phyloP scores from a whole-genome alignment of 768 basidiomycete genomes.

The Clavulina sp. region DNA sequence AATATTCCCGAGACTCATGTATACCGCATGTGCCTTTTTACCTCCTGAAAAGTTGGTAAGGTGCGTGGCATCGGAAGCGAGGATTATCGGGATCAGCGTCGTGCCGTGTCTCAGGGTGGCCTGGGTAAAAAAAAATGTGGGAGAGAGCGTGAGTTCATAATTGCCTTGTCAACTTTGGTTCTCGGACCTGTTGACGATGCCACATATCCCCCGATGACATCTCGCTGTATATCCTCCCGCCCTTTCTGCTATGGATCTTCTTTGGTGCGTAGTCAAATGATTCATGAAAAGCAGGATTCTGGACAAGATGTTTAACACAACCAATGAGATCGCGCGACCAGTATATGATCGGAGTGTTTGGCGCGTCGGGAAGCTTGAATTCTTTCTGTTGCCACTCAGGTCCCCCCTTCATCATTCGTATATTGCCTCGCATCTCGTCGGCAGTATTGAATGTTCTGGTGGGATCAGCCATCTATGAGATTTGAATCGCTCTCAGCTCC shows the following conservation, averaged over 20 bases:
- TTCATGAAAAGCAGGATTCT: constrained; percentile 1
- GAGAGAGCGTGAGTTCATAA: not conserved
- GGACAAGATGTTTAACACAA: not conserved
- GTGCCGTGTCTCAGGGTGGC: constrained; percentile 11
- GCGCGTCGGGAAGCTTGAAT: not conserved
- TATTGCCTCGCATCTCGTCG: not conserved
- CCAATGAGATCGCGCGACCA: constrained; percentile 9
- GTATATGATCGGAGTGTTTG: constrained; percentile 10
- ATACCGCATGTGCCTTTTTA: constrained; percentile 30
- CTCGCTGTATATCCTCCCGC: not conserved
- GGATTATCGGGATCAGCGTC: constrained; percentile 27
- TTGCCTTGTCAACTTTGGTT: not conserved
- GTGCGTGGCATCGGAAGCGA: constrained; percentile 31
- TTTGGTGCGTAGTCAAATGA: not conserved
- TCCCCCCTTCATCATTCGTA: not conserved
- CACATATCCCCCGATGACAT: not conserved
- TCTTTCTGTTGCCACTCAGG: not conserved
- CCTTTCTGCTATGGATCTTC: not conserved
- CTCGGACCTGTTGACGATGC: not conserved
- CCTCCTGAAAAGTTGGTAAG: constrained; percentile 22
- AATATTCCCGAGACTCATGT: constrained; percentile 28
- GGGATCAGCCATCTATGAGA: too few relatives aligned
- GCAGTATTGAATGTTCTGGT: not conserved
- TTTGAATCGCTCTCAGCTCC: too few relatives aligned
- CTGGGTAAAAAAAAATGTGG: not conserved